phyloP scores from a whole-genome alignment of 176 grass and related monocot species.

The Tillandsia leiboldiana region DNA sequence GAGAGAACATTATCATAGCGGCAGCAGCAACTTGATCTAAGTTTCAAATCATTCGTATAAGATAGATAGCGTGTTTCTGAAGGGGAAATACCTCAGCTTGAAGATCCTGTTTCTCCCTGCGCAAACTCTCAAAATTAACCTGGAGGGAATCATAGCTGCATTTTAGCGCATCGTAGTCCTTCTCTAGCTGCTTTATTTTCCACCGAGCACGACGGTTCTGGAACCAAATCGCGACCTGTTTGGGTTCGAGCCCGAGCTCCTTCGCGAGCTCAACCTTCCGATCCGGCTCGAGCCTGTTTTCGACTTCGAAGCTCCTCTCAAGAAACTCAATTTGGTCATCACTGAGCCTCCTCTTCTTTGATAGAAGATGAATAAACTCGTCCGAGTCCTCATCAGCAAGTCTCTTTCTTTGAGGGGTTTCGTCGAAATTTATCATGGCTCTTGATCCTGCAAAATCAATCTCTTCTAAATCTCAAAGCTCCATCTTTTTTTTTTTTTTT shows the following conservation, averaged over 20 bases:
- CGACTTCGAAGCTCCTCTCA: not conserved
- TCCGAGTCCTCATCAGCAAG: not conserved
- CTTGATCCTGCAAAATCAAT: not conserved
- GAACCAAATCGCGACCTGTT: constrained; percentile 8
- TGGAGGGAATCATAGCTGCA: not conserved
- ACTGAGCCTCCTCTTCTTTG: constrained; percentile 5
- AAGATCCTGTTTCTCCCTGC: not conserved
- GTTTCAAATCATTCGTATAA: too few relatives aligned
- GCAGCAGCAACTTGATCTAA: too few relatives aligned
- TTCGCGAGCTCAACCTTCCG: constrained; percentile 5
- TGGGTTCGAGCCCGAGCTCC: constrained; percentile 4
- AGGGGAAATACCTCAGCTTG: not conserved
- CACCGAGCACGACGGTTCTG: constrained; percentile 8
- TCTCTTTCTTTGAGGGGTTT: not conserved
- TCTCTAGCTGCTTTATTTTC: constrained; percentile 7
- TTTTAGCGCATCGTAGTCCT: constrained; percentile 3
- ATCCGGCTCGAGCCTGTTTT: constrained; percentile 1
- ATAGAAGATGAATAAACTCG: not conserved
- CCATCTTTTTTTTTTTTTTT: not conserved
- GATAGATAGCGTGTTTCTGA: too few relatives aligned
- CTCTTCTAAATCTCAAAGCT: not conserved
- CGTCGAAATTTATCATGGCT: constrained; percentile 1
- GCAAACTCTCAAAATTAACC: not conserved
- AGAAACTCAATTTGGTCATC: constrained; percentile 1
- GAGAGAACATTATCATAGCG: too few relatives aligned